Percentiles rank a stretch among this genome's conserved stretches.
phyloP scores from a whole-genome alignment of 139 green algal species.

The Tetradesmus obliquus region DNA sequence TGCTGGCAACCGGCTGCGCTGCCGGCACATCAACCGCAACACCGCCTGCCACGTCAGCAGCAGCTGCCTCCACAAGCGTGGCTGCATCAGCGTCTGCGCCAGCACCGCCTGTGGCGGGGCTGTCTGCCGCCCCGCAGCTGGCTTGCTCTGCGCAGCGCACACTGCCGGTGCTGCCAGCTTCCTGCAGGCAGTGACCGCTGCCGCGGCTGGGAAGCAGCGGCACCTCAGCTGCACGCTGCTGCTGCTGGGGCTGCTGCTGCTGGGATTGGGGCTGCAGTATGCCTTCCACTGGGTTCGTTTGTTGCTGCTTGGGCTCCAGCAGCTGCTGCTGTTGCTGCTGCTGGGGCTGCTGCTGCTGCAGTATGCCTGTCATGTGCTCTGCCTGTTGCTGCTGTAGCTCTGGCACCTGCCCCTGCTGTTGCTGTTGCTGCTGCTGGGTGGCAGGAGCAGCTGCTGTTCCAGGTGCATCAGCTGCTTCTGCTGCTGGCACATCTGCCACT shows the following conservation, averaged over 20 bases:
- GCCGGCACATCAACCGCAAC: neutral
- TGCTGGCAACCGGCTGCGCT: neutral
- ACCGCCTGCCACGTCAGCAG: neutral
- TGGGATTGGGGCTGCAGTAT: slow-evolving; percentile 10
- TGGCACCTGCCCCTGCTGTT: neutral
- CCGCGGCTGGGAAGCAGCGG: neutral
- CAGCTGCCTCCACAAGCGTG: neutral
- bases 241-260: slow-evolving; percentile 21
- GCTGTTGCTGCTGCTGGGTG: neutral
- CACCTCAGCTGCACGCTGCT: neutral
- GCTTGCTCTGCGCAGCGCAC: neutral
- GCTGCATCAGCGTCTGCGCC: neutral
- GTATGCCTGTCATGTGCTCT: neutral
- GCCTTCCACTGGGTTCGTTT: neutral
- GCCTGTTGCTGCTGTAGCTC: neutral
- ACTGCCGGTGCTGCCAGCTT: neutral
- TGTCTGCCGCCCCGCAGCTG: neutral
- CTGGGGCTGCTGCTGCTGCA: slow-evolving; percentile 11
- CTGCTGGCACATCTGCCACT: neutral
- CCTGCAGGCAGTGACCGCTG: neutral
- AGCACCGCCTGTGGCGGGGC: neutral
- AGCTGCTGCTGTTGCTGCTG: slow-evolving; percentile 3
- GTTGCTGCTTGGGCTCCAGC: neutral
- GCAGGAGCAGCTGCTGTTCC: neutral
- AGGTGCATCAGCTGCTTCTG: neutral